Evolutionary conservation across 2,329 filamentous ascomycete genomes (phyloP).

Genomic region (Dactylellina sp.): DNA sequence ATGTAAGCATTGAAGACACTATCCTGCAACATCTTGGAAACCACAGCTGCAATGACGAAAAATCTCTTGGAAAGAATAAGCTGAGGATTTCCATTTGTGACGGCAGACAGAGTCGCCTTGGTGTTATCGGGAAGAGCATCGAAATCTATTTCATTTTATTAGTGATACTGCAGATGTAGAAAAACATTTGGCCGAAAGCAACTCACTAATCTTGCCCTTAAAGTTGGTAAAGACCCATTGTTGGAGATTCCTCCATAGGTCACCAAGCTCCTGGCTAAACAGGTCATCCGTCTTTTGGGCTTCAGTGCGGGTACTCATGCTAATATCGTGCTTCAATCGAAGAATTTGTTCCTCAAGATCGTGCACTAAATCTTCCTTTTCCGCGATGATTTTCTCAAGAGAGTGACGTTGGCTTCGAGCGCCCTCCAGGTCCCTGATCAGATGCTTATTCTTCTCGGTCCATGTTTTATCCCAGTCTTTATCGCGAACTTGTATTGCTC

Average conservation of each 20-base stretch:
- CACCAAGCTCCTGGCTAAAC: conserved; percentile 53
- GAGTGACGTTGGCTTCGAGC: conserved; percentile 52
- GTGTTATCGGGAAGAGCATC: conserved; percentile 45
- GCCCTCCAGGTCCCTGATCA: conserved; percentile 53
- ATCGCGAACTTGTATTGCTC: conserved; percentile 48
- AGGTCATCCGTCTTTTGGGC: conserved; percentile 55
- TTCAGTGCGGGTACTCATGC: conserved; percentile 53
- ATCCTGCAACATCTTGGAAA: conserved; percentile 39
- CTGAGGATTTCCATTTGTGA: conserved; percentile 51
- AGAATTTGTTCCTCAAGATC: conserved; percentile 54
- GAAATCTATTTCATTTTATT: conserved; percentile 23
- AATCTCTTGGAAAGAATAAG: conserved; percentile 41
- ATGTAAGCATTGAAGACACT: conserved; percentile 51
- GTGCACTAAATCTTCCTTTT: conserved; percentile 47
- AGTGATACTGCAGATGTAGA: background rate
- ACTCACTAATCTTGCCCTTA: conserved; percentile 55
- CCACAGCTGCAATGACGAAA: conserved; percentile 37
- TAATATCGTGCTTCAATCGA: conserved; percentile 54
- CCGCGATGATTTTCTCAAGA: conserved; percentile 54
- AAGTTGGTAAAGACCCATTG: conserved; percentile 55
- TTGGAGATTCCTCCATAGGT: conserved; percentile 52
- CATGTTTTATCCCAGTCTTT: conserved; percentile 57
- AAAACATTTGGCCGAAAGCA: background rate
- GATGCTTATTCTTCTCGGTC: conserved; percentile 55
- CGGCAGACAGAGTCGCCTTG: conserved; percentile 20